Conservation (phyloP, 2,329 filamentous ascomycete species). For the Rutstroemia sp. region DNA sequence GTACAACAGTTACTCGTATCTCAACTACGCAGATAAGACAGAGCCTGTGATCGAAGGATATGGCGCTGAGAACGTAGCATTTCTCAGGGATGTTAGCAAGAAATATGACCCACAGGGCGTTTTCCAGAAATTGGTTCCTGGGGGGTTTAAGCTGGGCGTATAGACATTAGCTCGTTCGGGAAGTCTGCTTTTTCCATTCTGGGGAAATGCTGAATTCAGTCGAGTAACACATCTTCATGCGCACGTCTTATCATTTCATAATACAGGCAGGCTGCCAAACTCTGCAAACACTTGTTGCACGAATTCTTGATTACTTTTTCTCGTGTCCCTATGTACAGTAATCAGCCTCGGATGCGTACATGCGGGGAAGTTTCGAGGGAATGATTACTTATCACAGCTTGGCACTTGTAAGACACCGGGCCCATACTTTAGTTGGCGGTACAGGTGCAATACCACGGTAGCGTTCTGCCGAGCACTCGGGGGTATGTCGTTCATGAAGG, state of each 20-base stretch:
- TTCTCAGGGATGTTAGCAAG: constrained; percentile 25
- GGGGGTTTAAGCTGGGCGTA: constrained; percentile 12
- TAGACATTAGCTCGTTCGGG: background rate
- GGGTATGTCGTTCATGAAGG: no score
- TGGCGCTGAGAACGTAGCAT: constrained; percentile 33
- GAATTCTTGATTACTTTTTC: background rate
- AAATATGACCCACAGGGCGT: constrained; percentile 34
- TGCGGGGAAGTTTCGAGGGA: background rate
- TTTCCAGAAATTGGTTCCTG: constrained; percentile 27
- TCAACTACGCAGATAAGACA: constrained; percentile 38
- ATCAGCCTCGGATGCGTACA: background rate
- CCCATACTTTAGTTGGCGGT: no score
- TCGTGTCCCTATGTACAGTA: background rate
- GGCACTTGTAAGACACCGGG: no score
- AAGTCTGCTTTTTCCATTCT: background rate
- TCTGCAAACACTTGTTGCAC: background rate
- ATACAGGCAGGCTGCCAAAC: background rate
- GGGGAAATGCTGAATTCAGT: background rate
- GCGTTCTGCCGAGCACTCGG: no score
- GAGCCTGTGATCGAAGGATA: constrained; percentile 39
- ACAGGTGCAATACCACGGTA: no score
- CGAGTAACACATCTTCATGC: background rate
- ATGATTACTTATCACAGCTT: background rate
- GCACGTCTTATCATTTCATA: background rate
- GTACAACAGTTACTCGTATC: constrained; percentile 27